Evolutionary conservation across 75 land plant species (phyloP).

Genomic region (Sequoia sempervirens): DNA sequence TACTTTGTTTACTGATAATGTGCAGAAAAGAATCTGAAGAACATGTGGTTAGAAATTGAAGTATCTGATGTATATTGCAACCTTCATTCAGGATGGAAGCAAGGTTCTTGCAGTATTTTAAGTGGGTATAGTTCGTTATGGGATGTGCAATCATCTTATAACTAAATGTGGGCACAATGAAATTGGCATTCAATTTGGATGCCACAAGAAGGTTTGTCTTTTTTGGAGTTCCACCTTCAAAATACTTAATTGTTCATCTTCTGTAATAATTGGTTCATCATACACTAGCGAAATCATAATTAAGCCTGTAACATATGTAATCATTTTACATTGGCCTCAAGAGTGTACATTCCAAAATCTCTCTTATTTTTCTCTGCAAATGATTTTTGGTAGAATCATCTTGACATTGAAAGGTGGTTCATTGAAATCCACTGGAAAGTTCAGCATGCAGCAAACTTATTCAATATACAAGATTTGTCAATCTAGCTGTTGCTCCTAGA

Average conservation of each 20-base stretch:
- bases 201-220: neutral
- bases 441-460: no score
- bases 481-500: no score
- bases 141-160: neutral
- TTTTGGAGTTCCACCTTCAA: neutral
- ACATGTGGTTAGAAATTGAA: neutral
- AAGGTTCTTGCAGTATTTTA: neutral
- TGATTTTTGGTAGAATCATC: neutral
- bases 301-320: slow-evolving; percentile 1
- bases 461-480: no score
- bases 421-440: no score
- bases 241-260: neutral
- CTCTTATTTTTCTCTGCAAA: neutral
- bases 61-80: neutral
- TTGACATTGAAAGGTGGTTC: neutral
- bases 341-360: neutral
- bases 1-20: neutral
- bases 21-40: neutral
- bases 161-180: neutral
- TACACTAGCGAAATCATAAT: neutral
- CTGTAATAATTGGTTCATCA: neutral
- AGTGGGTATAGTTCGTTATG: neutral
- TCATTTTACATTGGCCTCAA: neutral
- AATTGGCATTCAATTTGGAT: neutral
- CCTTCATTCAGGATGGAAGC: neutral